These are phyloP conservation scores for Dendrostoma leiphaemia DNA, from an alignment of 2,329 filamentous ascomycete species.

Conservation along the genomic window DNA sequence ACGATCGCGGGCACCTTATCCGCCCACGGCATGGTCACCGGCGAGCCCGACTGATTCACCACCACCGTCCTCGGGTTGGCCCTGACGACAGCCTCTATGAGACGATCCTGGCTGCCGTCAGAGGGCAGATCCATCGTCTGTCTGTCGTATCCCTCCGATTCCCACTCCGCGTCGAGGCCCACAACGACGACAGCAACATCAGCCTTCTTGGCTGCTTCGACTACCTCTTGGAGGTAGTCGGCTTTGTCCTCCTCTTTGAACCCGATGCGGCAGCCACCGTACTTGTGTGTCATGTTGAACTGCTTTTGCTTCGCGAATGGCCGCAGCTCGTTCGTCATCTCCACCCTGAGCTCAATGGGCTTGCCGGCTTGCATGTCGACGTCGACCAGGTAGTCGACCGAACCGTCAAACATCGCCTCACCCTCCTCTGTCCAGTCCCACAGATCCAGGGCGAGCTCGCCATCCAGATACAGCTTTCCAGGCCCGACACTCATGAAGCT, in stretches of 20 bases:
- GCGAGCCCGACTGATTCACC: conserved; percentile 67
- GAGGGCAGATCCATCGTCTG: conserved; percentile 58
- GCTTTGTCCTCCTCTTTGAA: conserved; percentile 65
- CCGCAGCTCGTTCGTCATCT: conserved; percentile 66
- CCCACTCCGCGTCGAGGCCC: conserved; percentile 72
- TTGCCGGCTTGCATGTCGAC: conserved; percentile 58
- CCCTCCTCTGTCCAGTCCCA: conserved; percentile 70
- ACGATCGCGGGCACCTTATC: conserved; percentile 63
- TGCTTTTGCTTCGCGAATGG: conserved; percentile 58
- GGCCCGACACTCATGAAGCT: conserved; percentile 68
- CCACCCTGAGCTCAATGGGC: conserved; percentile 59
- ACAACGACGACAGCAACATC: conserved; percentile 69
- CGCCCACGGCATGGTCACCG: conserved; percentile 69
- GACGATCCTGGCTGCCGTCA: conserved; percentile 57
- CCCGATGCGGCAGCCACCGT: conserved; percentile 69
- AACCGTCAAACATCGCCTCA: conserved; percentile 70
- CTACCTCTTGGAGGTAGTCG: conserved; percentile 63
- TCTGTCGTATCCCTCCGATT: conserved; percentile 71
- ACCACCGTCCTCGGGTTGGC: conserved; percentile 67
- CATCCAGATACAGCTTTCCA: conserved; percentile 59
- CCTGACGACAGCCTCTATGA: conserved; percentile 60
- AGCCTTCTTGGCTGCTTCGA: conserved; percentile 57
- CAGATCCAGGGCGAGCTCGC: conserved; percentile 58
- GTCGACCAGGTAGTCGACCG: conserved; percentile 61
- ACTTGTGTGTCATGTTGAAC: conserved; percentile 59